Evolutionary conservation across 208 protist species (phyloP), one percentile per base, ranked within the genome.

Genomic region (Trypanosoma avium): DNA sequence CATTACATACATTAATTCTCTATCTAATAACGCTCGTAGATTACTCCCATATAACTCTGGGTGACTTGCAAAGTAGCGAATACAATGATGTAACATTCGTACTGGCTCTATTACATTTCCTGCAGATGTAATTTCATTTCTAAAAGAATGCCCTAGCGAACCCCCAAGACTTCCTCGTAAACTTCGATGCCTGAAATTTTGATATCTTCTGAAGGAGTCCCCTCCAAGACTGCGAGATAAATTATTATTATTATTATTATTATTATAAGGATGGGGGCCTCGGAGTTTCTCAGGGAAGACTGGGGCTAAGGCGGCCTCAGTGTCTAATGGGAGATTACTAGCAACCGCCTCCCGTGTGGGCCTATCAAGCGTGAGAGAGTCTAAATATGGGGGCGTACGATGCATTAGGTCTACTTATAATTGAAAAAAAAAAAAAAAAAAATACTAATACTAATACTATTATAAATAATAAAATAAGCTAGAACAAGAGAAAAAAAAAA

Each of bases 21-120:
- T 72, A 22, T 90, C 71, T 19, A 95, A 66, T 7, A 95, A 55
- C 19, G 69, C 83, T 3, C 77, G 78, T 3, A 93, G 27, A 62
- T 95, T 75, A 40, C 60, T 78, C 24, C 89, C 89, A 66, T 95
- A 95, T 4, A 84, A 47, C 29, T 95, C 86, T 2, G 89, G 89
- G 73, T 90, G 86, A 47, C 55, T 80, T 60, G 71, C 73, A 42
- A 95, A 73, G 74, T 91, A 85, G 27, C 78, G 68, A 33, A 95
- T 81, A 69, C 89, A 95, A 24, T 80, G 73, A 1, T 88, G 81
- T 38, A 95, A 73, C 61, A 86, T 73, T 26, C 84, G 79, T 1
- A 93, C 26, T 4, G 89, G 88, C 30, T 94, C 88, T 58, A 92
- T 86, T 15, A 94, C 74, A 38, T 53, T 66, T 22, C 42, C 15